phyloP scores from a whole-genome alignment of 2,329 filamentous ascomycete genomes.

The Colletotrichum nymphaeae region DNA sequence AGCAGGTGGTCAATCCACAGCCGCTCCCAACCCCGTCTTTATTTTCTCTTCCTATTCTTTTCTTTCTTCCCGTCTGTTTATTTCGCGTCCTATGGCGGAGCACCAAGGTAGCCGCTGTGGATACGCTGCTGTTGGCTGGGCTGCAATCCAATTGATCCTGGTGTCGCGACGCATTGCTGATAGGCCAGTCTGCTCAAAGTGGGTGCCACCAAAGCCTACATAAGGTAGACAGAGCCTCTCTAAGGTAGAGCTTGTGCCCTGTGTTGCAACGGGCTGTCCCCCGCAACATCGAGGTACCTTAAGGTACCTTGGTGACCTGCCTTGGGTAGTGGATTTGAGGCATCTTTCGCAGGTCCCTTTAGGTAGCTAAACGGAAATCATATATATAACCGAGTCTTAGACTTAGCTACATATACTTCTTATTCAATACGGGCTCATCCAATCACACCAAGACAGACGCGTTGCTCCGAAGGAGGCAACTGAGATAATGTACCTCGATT shows the following conservation, averaged over 20 bases:
- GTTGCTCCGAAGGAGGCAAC: no score
- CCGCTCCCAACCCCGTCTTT: neutral
- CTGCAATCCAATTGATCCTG: neutral
- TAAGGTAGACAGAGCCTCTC: no score
- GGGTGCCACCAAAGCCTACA: neutral
- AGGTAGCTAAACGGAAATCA: no score
- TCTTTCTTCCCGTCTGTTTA: conserved; percentile 18
- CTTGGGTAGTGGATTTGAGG: no score
- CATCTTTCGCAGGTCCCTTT: no score
- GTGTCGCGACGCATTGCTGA: conserved; percentile 1
- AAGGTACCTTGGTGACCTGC: no score
- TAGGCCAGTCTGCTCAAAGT: neutral
- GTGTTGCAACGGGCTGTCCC: neutral
- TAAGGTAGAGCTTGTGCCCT: neutral
- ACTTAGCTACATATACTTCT: no score
- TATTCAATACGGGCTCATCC: no score
- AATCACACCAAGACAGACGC: no score
- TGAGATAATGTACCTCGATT: no score
- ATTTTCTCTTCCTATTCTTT: neutral
- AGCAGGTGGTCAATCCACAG: neutral
- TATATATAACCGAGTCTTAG: no score
- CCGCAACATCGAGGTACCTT: no score
- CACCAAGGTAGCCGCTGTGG: neutral
- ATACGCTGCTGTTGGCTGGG: conserved; percentile 7
- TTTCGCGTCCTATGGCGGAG: neutral